Conservation (phyloP, 1,284 basidiomycete species). For the Phylloboletellus chloephorus region DNA sequence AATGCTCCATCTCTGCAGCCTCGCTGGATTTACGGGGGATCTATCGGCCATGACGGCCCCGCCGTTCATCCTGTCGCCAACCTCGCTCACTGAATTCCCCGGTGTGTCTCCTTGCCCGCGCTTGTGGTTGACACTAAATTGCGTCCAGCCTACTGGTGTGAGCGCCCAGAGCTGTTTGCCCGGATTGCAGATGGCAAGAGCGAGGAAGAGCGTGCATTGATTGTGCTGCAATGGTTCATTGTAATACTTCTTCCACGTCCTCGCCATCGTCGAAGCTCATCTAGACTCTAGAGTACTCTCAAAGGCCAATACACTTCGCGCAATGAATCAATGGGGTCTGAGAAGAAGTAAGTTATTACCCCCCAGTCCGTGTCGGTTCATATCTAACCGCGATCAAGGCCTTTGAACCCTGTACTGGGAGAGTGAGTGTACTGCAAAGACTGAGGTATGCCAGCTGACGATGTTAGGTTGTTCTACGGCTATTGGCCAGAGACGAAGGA, state of each 20-base stretch:
- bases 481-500: conserved; percentile 78
- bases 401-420: conserved; percentile 93
- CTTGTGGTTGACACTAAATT: conserved; percentile 6
- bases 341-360: conserved; percentile 85
- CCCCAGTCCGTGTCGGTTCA: conserved; percentile 1
- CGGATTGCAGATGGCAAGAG: conserved; percentile 73
- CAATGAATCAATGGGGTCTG: conserved; percentile 90
- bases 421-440: conserved; percentile 54
- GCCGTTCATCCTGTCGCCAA: conserved; percentile 86
- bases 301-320: conserved; percentile 94
- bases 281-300: conserved; percentile 63
- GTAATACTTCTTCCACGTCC: conserved; percentile 35
- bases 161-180: conserved; percentile 80
- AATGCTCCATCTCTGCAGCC: conserved; percentile 37
- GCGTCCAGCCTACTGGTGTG: conserved; percentile 81
- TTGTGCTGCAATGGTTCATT: conserved; percentile 89
- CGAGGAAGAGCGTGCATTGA: conserved; percentile 66
- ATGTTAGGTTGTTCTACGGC: conserved; percentile 79
- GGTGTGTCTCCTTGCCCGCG: conserved; percentile 41
- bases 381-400: conserved; percentile 42
- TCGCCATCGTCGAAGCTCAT: conserved; percentile 5
- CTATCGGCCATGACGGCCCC: conserved; percentile 92
- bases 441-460: conserved; percentile 1
- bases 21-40: conserved; percentile 86
- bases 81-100: conserved; percentile 83